Base-by-base conservation (phyloP, 2,329 filamentous ascomycete genomes). In the Verticillium tricorpus region DNA sequence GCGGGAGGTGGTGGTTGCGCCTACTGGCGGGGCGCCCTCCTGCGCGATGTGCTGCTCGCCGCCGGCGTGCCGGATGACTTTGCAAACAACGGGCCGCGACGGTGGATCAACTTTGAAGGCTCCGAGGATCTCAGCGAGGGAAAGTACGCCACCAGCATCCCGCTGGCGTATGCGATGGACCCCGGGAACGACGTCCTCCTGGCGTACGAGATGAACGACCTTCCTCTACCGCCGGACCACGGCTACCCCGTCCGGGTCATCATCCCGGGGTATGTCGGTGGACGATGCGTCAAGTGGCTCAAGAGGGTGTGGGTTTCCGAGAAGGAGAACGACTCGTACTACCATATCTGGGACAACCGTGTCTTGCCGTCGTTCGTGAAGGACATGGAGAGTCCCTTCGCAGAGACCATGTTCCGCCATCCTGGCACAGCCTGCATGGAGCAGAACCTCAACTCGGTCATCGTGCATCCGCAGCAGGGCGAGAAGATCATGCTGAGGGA, bases 271-370 rank as follows among this genome's bases (percentile, higher is more conserved):
- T 73, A 76, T 34, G 75, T 80, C 2, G 80, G 74, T 2, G 80
- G 76, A 0, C 70, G 78, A 12, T 76, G 73, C 52, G 78, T 82
- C 34, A 82, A 82, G 64, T 82, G 80, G 80, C 66, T 82, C 5
- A 70, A 72, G 39, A 72, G 72, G 40, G 75, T 82, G 31, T 73
- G 74, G 61, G 69, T 81, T 37, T 74, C 72, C 9, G 74, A 77
- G 31, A 72, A 77, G 40, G 79, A 82, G 62, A 79, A 75, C 40
- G 67, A 75, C n/a, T 74, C 73, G 2, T 76, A 79, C 63, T 81
- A 82, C 64, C 80, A 83, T 65, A 74, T 80, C 39, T 82, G 77
- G 71, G 80, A 83, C 61, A 83, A 83, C 62, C 70, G 80, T 11
- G 76, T 81, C 6, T 66, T 92, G 22, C 81, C 80, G 4, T 70